Conservation (phyloP, 306 rosid species). For the Purshia tridentata region DNA sequence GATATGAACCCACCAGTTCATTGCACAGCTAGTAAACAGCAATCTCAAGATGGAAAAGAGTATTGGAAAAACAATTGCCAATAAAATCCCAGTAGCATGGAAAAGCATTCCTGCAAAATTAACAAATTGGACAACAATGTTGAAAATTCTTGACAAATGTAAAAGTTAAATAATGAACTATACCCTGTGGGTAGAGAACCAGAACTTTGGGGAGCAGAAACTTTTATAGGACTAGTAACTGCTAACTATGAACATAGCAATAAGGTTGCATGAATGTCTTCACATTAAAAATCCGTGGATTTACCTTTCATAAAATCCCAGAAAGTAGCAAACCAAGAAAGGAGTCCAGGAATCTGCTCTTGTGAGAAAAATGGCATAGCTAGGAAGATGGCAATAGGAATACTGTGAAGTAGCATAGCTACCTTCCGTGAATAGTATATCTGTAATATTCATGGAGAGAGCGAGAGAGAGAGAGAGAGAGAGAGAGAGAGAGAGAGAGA, state of each 20-base stretch:
- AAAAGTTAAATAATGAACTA: constrained; percentile 11
- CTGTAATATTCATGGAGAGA: constrained; percentile 44
- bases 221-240: background rate
- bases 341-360: constrained; percentile 35
- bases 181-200: constrained; percentile 18
- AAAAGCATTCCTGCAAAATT: constrained; percentile 61
- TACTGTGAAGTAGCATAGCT: constrained; percentile 75
- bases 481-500: constrained; percentile 14
- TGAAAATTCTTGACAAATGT: constrained; percentile 5
- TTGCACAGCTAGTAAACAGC: constrained; percentile 57
- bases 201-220: background rate
- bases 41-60: constrained; percentile 66
- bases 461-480: constrained; percentile 23
- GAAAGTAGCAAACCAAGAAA: constrained; percentile 54
- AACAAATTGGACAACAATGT: constrained; percentile 29
- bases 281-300: constrained; percentile 15
- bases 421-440: constrained; percentile 74
- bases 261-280: constrained; percentile 18
- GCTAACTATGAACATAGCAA: background rate
- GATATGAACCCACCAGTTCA: constrained; percentile 77
- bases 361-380: constrained; percentile 43
- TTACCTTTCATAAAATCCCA: constrained; percentile 79
- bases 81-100: constrained; percentile 62
- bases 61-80: constrained; percentile 67
- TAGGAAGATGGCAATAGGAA: constrained; percentile 71